These are phyloP conservation scores for Selenicereus undatus DNA, from an alignment of 148 eudicot species.

Conservation along the genomic window DNA sequence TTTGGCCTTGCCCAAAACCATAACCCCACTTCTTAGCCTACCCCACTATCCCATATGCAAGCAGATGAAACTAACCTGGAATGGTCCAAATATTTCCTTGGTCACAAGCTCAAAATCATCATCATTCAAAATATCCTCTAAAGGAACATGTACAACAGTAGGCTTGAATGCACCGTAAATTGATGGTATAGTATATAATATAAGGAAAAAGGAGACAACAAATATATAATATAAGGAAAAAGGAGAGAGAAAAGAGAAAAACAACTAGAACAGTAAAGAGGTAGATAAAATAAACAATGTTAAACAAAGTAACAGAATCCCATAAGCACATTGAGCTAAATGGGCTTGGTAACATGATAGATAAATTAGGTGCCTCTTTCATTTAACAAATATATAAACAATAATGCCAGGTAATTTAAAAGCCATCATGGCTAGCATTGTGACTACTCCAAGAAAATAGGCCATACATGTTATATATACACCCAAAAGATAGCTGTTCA, in stretches of 20 bases:
- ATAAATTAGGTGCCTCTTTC: too few relatives aligned
- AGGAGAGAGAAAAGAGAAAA: too few relatives aligned
- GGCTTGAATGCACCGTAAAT: slow-evolving; percentile 93
- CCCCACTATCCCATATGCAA: too few relatives aligned
- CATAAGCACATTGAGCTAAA: too few relatives aligned
- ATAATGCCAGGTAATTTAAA: not conserved
- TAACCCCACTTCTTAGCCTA: too few relatives aligned
- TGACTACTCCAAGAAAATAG: not conserved
- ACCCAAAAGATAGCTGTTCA: not conserved
- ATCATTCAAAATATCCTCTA: slow-evolving; percentile 82
- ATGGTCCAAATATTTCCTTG: slow-evolving; percentile 86
- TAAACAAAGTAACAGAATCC: too few relatives aligned
- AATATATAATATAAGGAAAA: too few relatives aligned
- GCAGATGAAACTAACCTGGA: slow-evolving; percentile 57
- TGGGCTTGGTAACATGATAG: too few relatives aligned
- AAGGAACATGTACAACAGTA: slow-evolving; percentile 83
- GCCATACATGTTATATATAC: not conserved
- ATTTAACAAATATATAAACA: not conserved
- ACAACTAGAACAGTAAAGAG: too few relatives aligned
- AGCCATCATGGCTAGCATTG: not conserved
- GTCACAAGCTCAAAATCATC: slow-evolving; percentile 74
- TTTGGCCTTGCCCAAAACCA: too few relatives aligned
- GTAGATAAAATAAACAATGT: too few relatives aligned
- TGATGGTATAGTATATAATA: slow-evolving; percentile 67
- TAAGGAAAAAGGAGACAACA: too few relatives aligned